A percentile compares a stretch with the other conserved stretches of the same genome.
These are phyloP conservation scores for Boletales sp. DNA, from an alignment of 768 basidiomycete genomes.

Conservation along the genomic window DNA sequence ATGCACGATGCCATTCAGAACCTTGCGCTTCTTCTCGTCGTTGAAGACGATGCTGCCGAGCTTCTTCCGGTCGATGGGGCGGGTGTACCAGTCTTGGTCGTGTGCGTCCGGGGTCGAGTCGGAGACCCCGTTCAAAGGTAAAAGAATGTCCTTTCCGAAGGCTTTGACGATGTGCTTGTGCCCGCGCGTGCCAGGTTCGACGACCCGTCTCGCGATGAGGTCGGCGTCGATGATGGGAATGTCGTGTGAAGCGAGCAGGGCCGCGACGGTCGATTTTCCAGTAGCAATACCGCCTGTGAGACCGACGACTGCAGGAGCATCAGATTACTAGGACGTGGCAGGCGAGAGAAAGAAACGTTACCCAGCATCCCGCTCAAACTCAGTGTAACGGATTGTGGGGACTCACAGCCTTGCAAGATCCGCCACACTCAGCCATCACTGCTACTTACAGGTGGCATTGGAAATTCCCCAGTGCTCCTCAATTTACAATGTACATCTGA, in stretches of 20 bases:
- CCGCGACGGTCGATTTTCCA: constrained; percentile 92
- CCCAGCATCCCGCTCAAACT: constrained; percentile 10
- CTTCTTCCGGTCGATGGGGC: constrained; percentile 75
- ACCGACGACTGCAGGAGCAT: constrained; percentile 65
- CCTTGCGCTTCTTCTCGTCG: constrained; percentile 64
- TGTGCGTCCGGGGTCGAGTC: background rate
- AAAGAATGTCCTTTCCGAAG: constrained; percentile 72
- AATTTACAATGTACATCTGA: too few species aligned
- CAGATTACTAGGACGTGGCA: background rate
- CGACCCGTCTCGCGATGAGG: constrained; percentile 79
- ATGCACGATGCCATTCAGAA: constrained; percentile 84
- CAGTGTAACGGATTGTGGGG: too few species aligned
- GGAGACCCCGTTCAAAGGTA: constrained; percentile 16
- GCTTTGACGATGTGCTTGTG: constrained; percentile 60
- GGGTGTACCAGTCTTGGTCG: constrained; percentile 38
- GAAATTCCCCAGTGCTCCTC: too few species aligned
- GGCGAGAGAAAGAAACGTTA: constrained; percentile 7
- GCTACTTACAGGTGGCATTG: too few species aligned
- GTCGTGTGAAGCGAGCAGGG: constrained; percentile 56
- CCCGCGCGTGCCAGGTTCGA: constrained; percentile 76
- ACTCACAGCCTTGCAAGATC: too few species aligned
- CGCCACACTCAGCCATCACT: too few species aligned
- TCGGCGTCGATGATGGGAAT: constrained; percentile 95
- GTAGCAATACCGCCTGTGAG: constrained; percentile 96
- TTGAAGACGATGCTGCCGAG: constrained; percentile 85